These are phyloP conservation scores for Flagelloscypha sp. DNA, from an alignment of 768 basidiomycete species.

Conservation along the genomic window DNA sequence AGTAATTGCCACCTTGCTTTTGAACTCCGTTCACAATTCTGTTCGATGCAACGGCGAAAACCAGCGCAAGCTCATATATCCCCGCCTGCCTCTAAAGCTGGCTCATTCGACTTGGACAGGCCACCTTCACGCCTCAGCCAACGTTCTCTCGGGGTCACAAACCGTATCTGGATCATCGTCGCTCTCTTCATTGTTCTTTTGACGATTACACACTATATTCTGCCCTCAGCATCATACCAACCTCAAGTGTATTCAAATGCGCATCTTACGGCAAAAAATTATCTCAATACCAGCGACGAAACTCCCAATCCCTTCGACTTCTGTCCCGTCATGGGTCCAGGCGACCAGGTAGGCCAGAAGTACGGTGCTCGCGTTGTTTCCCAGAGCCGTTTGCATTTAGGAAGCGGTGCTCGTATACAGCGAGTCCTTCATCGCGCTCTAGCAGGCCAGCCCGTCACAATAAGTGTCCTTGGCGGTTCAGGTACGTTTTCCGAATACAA, in stretches of 20 bases:
- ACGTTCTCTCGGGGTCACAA: conserved; percentile 54
- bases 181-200: conserved; percentile 46
- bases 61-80: conserved; percentile 52
- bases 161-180: conserved; percentile 62
- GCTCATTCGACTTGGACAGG: conserved; percentile 42
- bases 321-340: conserved; percentile 81
- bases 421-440: conserved; percentile 77
- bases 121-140: conserved; percentile 46
- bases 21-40: background rate
- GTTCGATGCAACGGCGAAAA: conserved; percentile 51
- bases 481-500: conserved; percentile 38
- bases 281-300: conserved; percentile 56
- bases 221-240: conserved; percentile 25
- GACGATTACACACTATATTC: conserved; percentile 47
- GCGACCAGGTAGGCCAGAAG: conserved; percentile 69
- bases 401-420: conserved; percentile 77
- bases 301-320: conserved; percentile 78
- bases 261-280: conserved; percentile 66
- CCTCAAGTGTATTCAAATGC: conserved; percentile 35
- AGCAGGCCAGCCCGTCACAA: conserved; percentile 78
- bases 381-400: conserved; percentile 67
- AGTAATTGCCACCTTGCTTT: conserved; percentile 3
- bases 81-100: conserved; percentile 33
- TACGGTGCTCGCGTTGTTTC: conserved; percentile 72
- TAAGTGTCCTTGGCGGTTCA: conserved; percentile 85